These are phyloP conservation scores for Lactifluus hygrophoroides DNA, from an alignment of 768 basidiomycete genomes.

Conservation along the genomic window DNA sequence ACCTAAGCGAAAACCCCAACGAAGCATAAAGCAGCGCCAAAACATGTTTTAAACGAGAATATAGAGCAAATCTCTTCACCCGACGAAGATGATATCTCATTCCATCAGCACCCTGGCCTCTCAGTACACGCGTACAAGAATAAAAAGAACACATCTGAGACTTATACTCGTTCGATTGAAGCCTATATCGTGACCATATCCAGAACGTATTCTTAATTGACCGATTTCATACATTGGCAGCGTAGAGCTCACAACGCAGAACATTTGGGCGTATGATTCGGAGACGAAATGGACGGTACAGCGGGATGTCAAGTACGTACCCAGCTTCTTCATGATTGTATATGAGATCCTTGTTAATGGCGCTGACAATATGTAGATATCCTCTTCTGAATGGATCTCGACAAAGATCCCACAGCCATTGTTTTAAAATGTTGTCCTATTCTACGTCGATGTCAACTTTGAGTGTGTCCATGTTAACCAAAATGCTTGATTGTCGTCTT, in stretches of 20 bases:
- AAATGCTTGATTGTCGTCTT: too few relatives aligned
- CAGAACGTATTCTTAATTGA: constrained; percentile 88
- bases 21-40: constrained; percentile 46
- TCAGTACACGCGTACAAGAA: constrained; percentile 36
- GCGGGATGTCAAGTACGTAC: constrained; percentile 83
- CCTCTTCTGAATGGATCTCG: too few relatives aligned
- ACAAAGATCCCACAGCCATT: too few relatives aligned
- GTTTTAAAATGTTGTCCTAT: too few relatives aligned
- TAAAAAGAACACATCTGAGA: constrained; percentile 88
- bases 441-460: too few relatives aligned
- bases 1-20: constrained; percentile 36
- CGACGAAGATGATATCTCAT: constrained; percentile 31
- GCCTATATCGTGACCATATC: constrained; percentile 41
- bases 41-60: constrained; percentile 61
- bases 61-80: constrained; percentile 39
- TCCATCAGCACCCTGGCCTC: constrained; percentile 23
- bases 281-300: constrained; percentile 76
- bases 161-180: constrained; percentile 41
- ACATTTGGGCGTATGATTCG: constrained; percentile 91
- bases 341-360: constrained; percentile 99
- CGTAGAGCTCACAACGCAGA: constrained; percentile 76
- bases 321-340: constrained; percentile 98
- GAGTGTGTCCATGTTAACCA: too few relatives aligned
- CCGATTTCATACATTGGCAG: constrained; percentile 97
- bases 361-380: constrained; percentile 92